phyloP scores from a whole-genome alignment of 805 yeast genomes.

The Trichomonascus vanleenenianus region DNA sequence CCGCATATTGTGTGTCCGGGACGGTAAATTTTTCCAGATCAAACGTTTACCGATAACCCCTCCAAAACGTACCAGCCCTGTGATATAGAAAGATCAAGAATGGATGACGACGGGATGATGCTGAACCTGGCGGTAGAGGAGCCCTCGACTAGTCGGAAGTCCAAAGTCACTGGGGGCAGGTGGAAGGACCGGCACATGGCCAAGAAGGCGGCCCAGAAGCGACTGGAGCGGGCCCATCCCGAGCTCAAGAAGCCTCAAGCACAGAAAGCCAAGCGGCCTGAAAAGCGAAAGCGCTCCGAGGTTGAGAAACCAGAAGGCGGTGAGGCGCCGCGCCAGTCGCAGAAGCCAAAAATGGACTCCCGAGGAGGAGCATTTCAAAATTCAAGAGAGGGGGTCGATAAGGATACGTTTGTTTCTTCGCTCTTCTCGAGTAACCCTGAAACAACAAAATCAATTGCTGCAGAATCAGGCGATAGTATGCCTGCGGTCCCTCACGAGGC shows the following conservation, averaged over 20 bases:
- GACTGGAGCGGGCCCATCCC: slow-evolving; percentile 1
- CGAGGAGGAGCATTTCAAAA: neutral
- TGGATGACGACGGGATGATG: slow-evolving; percentile 54
- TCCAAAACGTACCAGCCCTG: too few species aligned
- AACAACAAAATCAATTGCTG: neutral
- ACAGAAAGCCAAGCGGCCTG: slow-evolving; percentile 1
- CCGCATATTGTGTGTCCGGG: neutral
- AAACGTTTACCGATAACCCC: neutral
- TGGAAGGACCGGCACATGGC: slow-evolving; percentile 76
- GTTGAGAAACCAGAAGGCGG: neutral
- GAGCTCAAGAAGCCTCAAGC: neutral
- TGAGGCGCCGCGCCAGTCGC: neutral
- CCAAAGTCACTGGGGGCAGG: slow-evolving; percentile 49
- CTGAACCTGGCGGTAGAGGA: slow-evolving; percentile 53
- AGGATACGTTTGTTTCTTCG: slow-evolving; percentile 71
- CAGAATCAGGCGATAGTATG: too few species aligned
- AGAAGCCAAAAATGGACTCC: neutral
- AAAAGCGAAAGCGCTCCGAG: neutral
- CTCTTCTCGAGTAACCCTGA: slow-evolving; percentile 62
- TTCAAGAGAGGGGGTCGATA: neutral
- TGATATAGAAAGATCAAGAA: neutral
- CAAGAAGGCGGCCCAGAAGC: slow-evolving; percentile 30
- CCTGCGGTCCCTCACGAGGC: slow-evolving; percentile 33
- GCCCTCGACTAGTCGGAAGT: slow-evolving; percentile 2
- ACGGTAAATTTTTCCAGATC: neutral